Conservation (phyloP, 2,329 filamentous ascomycete species). For the Lasiodiplodia citricola region DNA sequence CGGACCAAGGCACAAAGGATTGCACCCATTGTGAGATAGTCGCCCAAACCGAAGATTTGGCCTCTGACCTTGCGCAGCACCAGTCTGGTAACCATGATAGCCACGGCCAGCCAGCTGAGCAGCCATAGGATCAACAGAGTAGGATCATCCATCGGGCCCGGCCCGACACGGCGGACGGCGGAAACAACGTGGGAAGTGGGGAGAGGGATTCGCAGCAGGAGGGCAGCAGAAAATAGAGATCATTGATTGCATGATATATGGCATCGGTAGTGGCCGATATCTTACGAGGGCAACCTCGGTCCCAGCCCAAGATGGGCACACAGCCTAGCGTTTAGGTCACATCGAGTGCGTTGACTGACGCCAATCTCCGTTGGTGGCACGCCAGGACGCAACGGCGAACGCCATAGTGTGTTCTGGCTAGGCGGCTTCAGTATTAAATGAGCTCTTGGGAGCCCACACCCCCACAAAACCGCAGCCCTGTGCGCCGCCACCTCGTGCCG, state of each 20-base stretch:
- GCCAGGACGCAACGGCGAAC: slow-evolving; percentile 5
- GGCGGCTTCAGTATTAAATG: not conserved
- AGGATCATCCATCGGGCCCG: slow-evolving; percentile 17
- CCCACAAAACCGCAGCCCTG: slow-evolving; percentile 11
- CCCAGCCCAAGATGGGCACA: not conserved
- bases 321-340: slow-evolving; percentile 1
- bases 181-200: not conserved
- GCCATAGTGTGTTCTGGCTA: not conserved
- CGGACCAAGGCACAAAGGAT: slow-evolving; percentile 11
- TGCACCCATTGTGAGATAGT: slow-evolving; percentile 18
- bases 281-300: not conserved
- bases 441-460: not conserved
- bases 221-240: not conserved
- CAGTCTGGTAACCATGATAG: not conserved
- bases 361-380: slow-evolving; percentile 11
- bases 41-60: not conserved
- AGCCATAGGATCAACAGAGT: slow-evolving; percentile 20
- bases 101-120: slow-evolving; percentile 3
- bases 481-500: not conserved
- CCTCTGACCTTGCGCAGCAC: not conserved
- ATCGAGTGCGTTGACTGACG: not conserved
- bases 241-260: not conserved
- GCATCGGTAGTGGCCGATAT: not conserved
- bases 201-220: not conserved
- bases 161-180: not conserved